Base-by-base conservation (phyloP, 2,329 filamentous ascomycete genomes). In the Penicillium freii region DNA sequence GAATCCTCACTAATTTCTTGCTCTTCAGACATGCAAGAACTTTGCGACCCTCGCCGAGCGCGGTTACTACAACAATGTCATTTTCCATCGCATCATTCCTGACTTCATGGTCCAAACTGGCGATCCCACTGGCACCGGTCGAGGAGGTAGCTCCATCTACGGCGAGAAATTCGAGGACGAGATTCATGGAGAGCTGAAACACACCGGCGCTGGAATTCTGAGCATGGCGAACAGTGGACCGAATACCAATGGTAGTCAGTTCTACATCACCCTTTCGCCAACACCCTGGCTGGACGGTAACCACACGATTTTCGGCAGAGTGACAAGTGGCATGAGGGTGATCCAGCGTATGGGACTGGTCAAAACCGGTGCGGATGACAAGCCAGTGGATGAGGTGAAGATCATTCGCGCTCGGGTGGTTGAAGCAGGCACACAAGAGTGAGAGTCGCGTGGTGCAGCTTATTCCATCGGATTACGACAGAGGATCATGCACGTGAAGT, bases 271-370 rank as follows among this genome's bases (percentile, higher is more conserved):
- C 0, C 81, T 97, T 34, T 93, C 92, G 8, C 93, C 93, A 5
- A 93, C 94, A 17, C 94, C 94, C 0, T 97, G 93, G 93, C 78
- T 99, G 58, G 94, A 99, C 76, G 92, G 92, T 23, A 97, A 96
- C 76, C 93, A 99, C 74, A 96, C 92, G 11, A 95, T 99, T 65
- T 99, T 99, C 72, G 94, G 94, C 1, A 81, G 93, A 53, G 92
- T 99, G 39, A 92, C 89, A 78, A 84, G 77, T 54, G 94, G 94
- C 0, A 85, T 97, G 83, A 81, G 83, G 56, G 82, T 93, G n/a
- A 87, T 97, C 29, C 87, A 91, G 79, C 83, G 91, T 64, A 90
- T 99, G 85, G 94, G 92, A 0, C 73, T 94, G 57, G 91, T 96
- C 49, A 91, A 89, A 78, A 96, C 92, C 0, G 90, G 86, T 25